Conservation (phyloP, 169 alveolate genomes). For the Ichthyophthirius multifiliis region DNA sequence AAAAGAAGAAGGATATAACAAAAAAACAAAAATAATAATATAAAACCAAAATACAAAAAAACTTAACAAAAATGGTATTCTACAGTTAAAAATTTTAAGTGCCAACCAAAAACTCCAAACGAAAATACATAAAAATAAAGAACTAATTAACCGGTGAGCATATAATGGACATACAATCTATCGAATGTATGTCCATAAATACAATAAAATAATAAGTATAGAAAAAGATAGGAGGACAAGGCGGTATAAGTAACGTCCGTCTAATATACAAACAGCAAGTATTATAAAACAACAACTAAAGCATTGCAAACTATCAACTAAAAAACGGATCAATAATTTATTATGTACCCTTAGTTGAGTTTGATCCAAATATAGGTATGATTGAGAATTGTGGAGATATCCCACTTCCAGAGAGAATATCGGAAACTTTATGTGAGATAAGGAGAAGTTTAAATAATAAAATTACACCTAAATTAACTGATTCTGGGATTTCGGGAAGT, state of each 20-base stretch:
- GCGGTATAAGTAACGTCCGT: neutral
- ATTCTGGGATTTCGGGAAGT: conserved; percentile 98
- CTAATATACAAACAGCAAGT: neutral
- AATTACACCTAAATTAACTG: conserved; percentile 94
- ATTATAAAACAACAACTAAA: neutral
- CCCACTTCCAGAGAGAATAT: no score
- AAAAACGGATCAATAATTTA: neutral
- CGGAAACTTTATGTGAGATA: conserved; percentile 68
- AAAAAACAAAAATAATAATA: no score
- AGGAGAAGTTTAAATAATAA: conserved; percentile 90
- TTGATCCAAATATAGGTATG: neutral
- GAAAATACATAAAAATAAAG: neutral
- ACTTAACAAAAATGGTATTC: neutral
- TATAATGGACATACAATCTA: neutral
- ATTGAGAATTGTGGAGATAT: neutral
- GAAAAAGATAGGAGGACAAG: neutral
- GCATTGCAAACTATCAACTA: neutral
- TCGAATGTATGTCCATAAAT: neutral
- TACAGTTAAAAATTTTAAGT: neutral
- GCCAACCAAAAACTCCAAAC: neutral
- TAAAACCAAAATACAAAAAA: no score
- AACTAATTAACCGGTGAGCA: neutral
- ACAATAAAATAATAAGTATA: neutral
- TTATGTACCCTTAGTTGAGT: neutral
- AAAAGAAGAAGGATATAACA: no score